Percentiles rank a stretch among this genome's conserved stretches.
Evolutionary conservation across 2,329 filamentous ascomycete genomes (phyloP).

Genomic region (Fusarium armeniacum): DNA sequence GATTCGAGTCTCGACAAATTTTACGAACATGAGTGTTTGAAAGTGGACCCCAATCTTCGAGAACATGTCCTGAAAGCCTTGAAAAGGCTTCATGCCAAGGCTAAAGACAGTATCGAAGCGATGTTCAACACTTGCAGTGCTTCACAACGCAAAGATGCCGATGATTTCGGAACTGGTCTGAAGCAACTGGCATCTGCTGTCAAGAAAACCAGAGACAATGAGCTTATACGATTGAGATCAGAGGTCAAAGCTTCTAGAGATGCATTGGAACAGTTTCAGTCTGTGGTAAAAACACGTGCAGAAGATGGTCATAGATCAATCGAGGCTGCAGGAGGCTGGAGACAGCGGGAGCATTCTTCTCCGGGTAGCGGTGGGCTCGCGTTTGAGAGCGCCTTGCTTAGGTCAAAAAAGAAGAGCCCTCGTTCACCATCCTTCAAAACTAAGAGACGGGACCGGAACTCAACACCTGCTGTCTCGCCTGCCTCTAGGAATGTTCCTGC

Average conservation of each 20-base stretch:
- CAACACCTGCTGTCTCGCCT: too few species aligned
- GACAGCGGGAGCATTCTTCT: too few species aligned
- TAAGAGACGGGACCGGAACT: neutral
- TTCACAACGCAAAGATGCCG: neutral
- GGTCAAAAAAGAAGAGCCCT: neutral
- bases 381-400: slow-evolving; percentile 1
- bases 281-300: neutral
- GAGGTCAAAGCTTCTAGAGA: neutral
- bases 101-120: slow-evolving; percentile 6
- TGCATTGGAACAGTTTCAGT: neutral
- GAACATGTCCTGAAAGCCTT: neutral
- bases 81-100: neutral
- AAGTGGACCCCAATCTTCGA: neutral
- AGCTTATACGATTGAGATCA: neutral
- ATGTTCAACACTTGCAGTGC: slow-evolving; percentile 1
- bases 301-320: neutral
- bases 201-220: neutral
- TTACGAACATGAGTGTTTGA: neutral
- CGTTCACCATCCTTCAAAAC: neutral
- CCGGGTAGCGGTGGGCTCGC: slow-evolving; percentile 11
- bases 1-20: slow-evolving; percentile 1
- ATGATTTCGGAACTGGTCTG: neutral
- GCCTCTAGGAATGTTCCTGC: neutral
- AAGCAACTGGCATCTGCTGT: neutral
- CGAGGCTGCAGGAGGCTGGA: too few species aligned